Conservation (phyloP, 306 rosid genomes). For the Echinosophora koreensis region DNA sequence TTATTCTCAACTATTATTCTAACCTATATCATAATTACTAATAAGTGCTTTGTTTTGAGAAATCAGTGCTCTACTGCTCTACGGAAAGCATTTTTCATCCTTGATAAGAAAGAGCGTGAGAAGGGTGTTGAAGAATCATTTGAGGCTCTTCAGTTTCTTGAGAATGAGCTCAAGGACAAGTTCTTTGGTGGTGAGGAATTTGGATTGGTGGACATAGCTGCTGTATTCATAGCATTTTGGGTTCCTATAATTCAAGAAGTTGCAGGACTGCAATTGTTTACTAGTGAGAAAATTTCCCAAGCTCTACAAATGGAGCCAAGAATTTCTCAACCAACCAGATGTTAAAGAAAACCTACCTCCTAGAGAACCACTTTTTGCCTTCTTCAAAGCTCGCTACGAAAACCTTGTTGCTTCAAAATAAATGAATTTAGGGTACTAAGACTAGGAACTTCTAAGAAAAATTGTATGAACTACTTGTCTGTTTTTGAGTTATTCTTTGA, state of each 20-base stretch:
- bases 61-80: constrained; percentile 41
- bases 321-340: constrained; percentile 36
- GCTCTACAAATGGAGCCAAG: constrained; percentile 57
- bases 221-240: constrained; percentile 56
- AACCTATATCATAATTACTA: neutral
- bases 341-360: constrained; percentile 55
- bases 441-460: neutral
- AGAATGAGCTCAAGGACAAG: constrained; percentile 62
- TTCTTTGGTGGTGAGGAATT: constrained; percentile 69
- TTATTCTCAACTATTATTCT: neutral
- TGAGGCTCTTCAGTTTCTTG: constrained; percentile 51
- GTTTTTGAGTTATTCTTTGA: neutral
- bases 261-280: constrained; percentile 47
- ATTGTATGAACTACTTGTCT: neutral
- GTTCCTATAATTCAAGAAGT: constrained; percentile 49
- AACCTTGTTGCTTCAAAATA: constrained; percentile 23
- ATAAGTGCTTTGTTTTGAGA: neutral
- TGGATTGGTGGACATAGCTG: constrained; percentile 64
- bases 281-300: constrained; percentile 55
- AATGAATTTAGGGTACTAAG: neutral
- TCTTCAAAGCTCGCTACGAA: constrained; percentile 25
- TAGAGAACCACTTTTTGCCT: constrained; percentile 44
- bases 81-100: constrained; percentile 31
- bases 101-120: constrained; percentile 44
- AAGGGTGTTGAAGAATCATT: constrained; percentile 49